Conservation (phyloP, 1,284 basidiomycete species). For the Anthracocystis walkeri region DNA sequence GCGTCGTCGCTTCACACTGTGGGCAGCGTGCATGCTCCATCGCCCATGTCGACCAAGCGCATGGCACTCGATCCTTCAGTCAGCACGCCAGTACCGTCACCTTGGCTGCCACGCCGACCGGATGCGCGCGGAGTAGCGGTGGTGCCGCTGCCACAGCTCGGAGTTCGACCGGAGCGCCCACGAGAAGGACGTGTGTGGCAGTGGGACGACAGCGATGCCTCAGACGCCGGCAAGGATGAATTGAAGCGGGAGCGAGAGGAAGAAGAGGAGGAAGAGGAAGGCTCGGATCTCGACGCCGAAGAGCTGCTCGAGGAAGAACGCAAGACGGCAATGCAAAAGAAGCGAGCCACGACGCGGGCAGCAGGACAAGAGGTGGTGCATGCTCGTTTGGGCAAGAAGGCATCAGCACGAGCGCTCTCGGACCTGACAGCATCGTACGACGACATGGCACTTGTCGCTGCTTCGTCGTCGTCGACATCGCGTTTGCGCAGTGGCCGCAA, state of each 20-base stretch:
- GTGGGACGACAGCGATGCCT: slow-evolving; percentile 52
- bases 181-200: slow-evolving; percentile 64
- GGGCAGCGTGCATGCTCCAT: slow-evolving; percentile 17
- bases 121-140: slow-evolving; percentile 63
- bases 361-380: slow-evolving; percentile 65
- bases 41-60: slow-evolving; percentile 33
- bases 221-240: slow-evolving; percentile 25
- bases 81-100: slow-evolving; percentile 61
- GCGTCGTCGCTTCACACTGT: slow-evolving; percentile 30
- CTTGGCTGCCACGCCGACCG: slow-evolving; percentile 61
- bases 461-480: slow-evolving; percentile 12
- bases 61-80: slow-evolving; percentile 50
- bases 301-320: slow-evolving; percentile 62
- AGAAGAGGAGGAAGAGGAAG: slow-evolving; percentile 57
- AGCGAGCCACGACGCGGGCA: slow-evolving; percentile 65
- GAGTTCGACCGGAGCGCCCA: slow-evolving; percentile 61
- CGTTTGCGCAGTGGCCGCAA: slow-evolving; percentile 11
- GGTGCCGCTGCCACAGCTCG: slow-evolving; percentile 65
- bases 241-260: slow-evolving; percentile 5
- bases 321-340: slow-evolving; percentile 61
- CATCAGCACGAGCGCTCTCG: slow-evolving; percentile 33
- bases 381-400: slow-evolving; percentile 40
- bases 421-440: slow-evolving; percentile 46
- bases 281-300: slow-evolving; percentile 55
- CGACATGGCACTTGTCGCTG: slow-evolving; percentile 30